Conservation (phyloP, 2,329 filamentous ascomycete genomes). For the Phialocephala subalpina region DNA sequence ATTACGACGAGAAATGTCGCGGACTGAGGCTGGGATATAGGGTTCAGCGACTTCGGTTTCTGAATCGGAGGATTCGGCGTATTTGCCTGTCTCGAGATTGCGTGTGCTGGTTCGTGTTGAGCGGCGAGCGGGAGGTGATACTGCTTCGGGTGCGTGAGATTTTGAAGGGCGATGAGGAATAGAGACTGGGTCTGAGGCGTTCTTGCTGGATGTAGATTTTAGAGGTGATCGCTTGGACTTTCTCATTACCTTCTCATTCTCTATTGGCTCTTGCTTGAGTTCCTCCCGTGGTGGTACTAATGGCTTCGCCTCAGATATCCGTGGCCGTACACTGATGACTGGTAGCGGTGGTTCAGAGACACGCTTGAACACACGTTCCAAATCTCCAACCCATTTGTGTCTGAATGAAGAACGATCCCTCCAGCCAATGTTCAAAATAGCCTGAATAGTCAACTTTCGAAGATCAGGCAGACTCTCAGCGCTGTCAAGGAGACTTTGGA, state of each 20-base stretch:
- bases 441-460: slow-evolving; percentile 73
- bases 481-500: slow-evolving; percentile 78
- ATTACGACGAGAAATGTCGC: slow-evolving; percentile 16
- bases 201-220: background rate
- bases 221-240: background rate
- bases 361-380: slow-evolving; percentile 72
- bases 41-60: slow-evolving; percentile 26
- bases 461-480: slow-evolving; percentile 72
- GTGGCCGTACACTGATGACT: slow-evolving; percentile 1
- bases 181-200: background rate
- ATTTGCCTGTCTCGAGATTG: slow-evolving; percentile 30
- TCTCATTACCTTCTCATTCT: background rate
- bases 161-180: background rate
- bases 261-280: background rate
- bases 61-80: slow-evolving; percentile 38
- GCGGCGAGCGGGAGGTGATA: slow-evolving; percentile 24
- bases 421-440: slow-evolving; percentile 83
- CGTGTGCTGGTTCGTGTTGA: slow-evolving; percentile 32
- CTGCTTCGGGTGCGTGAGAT: background rate
- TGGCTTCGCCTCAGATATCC: background rate
- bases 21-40: slow-evolving; percentile 5
- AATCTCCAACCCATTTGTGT: slow-evolving; percentile 76
- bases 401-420: slow-evolving; percentile 82
- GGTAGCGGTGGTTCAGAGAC: slow-evolving; percentile 45
- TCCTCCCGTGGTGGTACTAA: background rate